Evolutionary conservation across 139 green algal species (phyloP), one percentile per base, ranked within the genome.

Genomic region (Klebsormidium nitens): DNA sequence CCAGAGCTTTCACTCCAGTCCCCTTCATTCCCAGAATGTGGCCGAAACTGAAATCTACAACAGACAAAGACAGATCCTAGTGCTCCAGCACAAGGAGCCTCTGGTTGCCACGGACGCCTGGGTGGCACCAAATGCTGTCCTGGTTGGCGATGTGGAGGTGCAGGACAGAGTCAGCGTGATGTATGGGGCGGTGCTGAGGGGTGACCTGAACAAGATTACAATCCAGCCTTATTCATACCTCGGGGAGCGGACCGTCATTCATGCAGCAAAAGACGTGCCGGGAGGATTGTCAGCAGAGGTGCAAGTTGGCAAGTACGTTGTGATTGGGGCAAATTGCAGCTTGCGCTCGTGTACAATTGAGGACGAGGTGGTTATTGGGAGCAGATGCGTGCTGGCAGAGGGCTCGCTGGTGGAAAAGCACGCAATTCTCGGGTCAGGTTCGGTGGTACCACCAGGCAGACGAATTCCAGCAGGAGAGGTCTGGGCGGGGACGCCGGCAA

Each of bases 61-160:
- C 69, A 42, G 75, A 6, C 60, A 75, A 31, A 35, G 76, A 32
- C 34, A 62, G 19, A 32, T 64, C 3, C 44, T 82, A 29, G 36
- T 44, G 48, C 66, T 82, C 1, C 73, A 74, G 3, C 42, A 78
- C 36, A 65, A 59, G 31, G 71, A 73, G 23, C 76, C 76, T 28
- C 42, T 64, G n/a, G 48, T 78, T 8, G 48, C 61, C 4, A 61
- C 70, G 31, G 70, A 78, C 50, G 77, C 77, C 14, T 77, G 66
- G 66, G 85, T 98, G 3, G 93, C 93, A 0, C 89, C 88, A 2
- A 95, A 89, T 58, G 91, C 93, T 1, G 89, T 76, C 2, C 76
- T 98, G 23, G 84, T 97, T 23, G 93, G 93, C n/a, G 84, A 96
- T 64, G 93, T 98, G 2, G 90, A 76, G 5, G 69, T 98, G 14